Base-by-base conservation (phyloP, 306 rosid genomes). In the Geum urbanum region DNA sequence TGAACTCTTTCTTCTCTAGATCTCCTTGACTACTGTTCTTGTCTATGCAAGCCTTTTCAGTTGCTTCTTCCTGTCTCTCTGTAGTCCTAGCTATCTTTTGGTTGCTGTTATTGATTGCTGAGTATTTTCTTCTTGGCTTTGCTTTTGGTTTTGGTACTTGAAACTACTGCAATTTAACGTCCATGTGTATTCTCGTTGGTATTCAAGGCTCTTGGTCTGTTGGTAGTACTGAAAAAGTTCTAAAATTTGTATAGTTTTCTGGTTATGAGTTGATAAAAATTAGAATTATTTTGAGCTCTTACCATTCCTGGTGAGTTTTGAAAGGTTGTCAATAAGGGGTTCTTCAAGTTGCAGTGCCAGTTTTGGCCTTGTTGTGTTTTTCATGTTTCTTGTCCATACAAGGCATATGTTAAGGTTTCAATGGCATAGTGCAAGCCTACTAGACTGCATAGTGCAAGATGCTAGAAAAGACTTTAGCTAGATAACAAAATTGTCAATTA, bases 1-100 rank as follows among this genome's bases (percentile, higher is more conserved):
- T 55, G 71, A 52, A 54, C 80, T 79, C 82, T 74, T 60, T 74
- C 72, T 37, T 22, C 70, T 68, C 70, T 60, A 32, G 8, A 69
- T 69, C 77, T 72, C 68, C 69, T 62, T 76, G 48, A 55, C 15
- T 62, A 51, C 49, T n/a, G 49, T 80, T 81, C 61, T 67, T 9
- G 47, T 37, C 46, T 6, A 9, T 68, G 40, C 24, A 51, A 2
- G 41, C 56, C 54, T 68, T 48, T 68, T 14, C 52, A 7, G 11
- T 41, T 53, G 67, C 66, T 50, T 78, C 50, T 20, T 62, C 18
- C 8, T 37, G 11, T 22, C 19, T 70, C 27, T 27, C 19, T 56
- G 2, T 2, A 56, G 37, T 53, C 32, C 61, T 48, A 39, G 20
- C 41, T 68, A 35, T 70, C 12, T 19, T 46, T 32, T 24, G 2